These are phyloP conservation scores for Diversispora epigaea DNA, from an alignment of 192 early-diverging fungal genomes.

Conservation along the genomic window DNA sequence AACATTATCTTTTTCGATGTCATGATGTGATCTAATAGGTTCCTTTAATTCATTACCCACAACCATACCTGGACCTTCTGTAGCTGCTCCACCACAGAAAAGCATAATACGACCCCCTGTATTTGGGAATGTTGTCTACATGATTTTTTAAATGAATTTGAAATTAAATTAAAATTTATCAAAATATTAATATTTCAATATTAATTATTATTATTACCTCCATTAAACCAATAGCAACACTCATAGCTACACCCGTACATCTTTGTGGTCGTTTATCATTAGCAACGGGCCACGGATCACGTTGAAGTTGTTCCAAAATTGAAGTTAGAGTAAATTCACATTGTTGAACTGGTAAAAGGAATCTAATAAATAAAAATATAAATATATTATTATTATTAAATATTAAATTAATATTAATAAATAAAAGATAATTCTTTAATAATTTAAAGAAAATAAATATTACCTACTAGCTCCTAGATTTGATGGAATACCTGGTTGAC, in stretches of 20 bases:
- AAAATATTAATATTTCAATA: background rate
- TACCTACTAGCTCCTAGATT: constrained; percentile 19
- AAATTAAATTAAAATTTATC: background rate
- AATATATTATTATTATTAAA: background rate
- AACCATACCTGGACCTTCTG: constrained; percentile 95
- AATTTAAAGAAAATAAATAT: background rate
- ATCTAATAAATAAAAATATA: constrained; percentile 45
- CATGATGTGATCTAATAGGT: constrained; percentile 95
- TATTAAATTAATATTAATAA: no score
- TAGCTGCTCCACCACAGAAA: constrained; percentile 89
- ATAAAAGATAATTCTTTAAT: background rate
- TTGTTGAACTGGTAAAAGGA: constrained; percentile 88
- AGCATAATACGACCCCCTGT: constrained; percentile 91
- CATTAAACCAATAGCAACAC: constrained; percentile 87
- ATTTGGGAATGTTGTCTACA: constrained; percentile 81
- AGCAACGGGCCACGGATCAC: constrained; percentile 95
- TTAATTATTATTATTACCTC: constrained; percentile 54
- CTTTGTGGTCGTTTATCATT: constrained; percentile 86
- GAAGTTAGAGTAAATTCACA: constrained; percentile 96
- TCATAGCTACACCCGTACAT: constrained; percentile 93
- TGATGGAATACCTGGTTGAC: constrained; percentile 34
- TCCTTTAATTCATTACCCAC: constrained; percentile 91
- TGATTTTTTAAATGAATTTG: background rate
- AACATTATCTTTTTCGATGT: constrained; percentile 93
- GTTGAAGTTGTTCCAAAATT: constrained; percentile 94